Percentiles rank a stretch among this genome's conserved stretches.
Conservation (phyloP, 495 filamentous ascomycete genomes). For the Jackrogersella multiformis region DNA sequence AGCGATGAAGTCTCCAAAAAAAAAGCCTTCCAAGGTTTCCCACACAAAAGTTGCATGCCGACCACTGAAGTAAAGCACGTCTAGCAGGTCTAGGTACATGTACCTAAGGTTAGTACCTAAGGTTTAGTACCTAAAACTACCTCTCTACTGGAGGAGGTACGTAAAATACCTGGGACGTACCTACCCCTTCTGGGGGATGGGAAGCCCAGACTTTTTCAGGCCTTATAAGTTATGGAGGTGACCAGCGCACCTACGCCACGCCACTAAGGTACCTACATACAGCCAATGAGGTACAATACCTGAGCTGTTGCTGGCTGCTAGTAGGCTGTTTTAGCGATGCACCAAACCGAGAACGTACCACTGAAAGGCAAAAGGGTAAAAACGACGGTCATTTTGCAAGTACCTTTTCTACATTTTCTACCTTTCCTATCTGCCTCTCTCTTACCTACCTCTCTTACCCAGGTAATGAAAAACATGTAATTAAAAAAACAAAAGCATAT, state of each 20-base stretch:
- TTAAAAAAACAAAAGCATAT: too few species aligned
- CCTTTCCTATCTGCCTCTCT: background rate
- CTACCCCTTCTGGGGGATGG: conserved; percentile 17
- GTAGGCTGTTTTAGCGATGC: conserved; percentile 40
- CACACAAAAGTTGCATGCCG: conserved; percentile 43
- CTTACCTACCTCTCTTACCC: background rate
- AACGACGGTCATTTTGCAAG: conserved; percentile 16
- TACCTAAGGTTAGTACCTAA: too few species aligned
- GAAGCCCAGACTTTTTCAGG: background rate
- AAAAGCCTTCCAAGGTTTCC: conserved; percentile 38
- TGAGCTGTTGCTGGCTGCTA: conserved; percentile 22
- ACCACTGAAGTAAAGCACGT: conserved; percentile 28
- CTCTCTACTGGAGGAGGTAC: too few species aligned
- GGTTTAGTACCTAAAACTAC: too few species aligned
- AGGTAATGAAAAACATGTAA: background rate
- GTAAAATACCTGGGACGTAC: conserved; percentile 9
- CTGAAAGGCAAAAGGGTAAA: conserved; percentile 22
- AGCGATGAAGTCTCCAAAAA: conserved; percentile 45
- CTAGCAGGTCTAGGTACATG: too few species aligned
- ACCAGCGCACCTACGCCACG: conserved; percentile 31
- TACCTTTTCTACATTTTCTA: conserved; percentile 3
- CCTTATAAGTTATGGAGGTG: conserved; percentile 13
- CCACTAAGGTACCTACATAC: conserved; percentile 8
- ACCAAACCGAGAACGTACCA: conserved; percentile 39
- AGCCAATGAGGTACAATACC: conserved; percentile 25